Conservation (phyloP, 345 rosid species). For the Theobroma cacao region DNA sequence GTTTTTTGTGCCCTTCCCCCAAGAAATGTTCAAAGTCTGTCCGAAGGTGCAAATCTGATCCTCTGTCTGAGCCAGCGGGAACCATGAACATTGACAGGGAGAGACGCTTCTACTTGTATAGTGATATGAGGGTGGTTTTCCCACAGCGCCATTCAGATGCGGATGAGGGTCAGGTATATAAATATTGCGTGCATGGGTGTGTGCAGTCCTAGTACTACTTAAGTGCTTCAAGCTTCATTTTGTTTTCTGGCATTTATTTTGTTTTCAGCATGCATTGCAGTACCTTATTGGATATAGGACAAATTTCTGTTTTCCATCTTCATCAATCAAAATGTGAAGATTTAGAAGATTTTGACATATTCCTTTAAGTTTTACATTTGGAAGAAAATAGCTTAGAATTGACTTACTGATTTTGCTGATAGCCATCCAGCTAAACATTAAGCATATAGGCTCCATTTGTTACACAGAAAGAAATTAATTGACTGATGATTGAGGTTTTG, state of each 20-base stretch:
- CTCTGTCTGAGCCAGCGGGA: conserved; percentile 33
- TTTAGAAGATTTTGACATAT: background rate
- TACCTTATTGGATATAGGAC: background rate
- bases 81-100: conserved; percentile 41
- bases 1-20: conserved; percentile 63
- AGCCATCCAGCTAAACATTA: background rate
- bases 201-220: background rate
- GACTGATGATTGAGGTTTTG: background rate
- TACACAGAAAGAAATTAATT: background rate
- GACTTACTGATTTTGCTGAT: background rate
- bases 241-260: background rate
- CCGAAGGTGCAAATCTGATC: conserved; percentile 46
- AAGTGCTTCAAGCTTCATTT: background rate
- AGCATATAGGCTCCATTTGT: background rate
- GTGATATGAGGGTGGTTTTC: conserved; percentile 83
- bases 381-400: background rate
- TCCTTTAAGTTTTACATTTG: background rate
- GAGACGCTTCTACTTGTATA: conserved; percentile 79
- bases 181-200: conserved; percentile 6
- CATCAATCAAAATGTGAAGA: background rate
- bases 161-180: conserved; percentile 98
- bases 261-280: background rate
- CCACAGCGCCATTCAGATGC: conserved; percentile 95
- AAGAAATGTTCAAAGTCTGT: conserved; percentile 54
- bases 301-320: background rate